phyloP scores from a whole-genome alignment of 2,329 filamentous ascomycete genomes.

The Fusarium ambrosium region DNA sequence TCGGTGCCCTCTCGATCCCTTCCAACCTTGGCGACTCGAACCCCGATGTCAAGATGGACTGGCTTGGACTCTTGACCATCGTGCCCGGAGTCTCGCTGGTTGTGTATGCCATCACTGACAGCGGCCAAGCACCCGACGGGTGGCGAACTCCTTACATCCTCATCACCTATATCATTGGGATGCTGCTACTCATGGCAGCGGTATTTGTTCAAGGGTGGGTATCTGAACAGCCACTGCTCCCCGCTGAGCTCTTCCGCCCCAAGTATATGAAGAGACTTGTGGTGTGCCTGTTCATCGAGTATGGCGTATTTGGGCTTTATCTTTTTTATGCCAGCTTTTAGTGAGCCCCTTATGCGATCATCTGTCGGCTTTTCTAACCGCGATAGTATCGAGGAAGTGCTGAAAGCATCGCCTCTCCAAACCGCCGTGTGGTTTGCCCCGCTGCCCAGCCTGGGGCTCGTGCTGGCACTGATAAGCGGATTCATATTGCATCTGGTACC shows the following conservation, averaged over 20 bases:
- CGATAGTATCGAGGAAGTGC: constrained; percentile 70
- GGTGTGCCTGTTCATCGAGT: constrained; percentile 72
- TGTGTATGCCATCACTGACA: constrained; percentile 82
- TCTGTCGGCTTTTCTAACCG: background rate
- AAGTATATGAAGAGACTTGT: constrained; percentile 76
- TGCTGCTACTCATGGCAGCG: constrained; percentile 69
- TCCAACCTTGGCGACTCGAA: constrained; percentile 48
- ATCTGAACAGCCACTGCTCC: constrained; percentile 75
- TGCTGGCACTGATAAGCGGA: constrained; percentile 73
- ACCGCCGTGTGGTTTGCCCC: constrained; percentile 78
- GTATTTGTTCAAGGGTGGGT: constrained; percentile 81
- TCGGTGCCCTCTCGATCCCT: constrained; percentile 57
- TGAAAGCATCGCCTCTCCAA: constrained; percentile 70
- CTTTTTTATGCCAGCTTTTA: constrained; percentile 79
- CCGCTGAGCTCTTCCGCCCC: constrained; percentile 76
- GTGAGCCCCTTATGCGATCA: constrained; percentile 55
- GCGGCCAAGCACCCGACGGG: constrained; percentile 74
- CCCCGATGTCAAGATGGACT: constrained; percentile 71
- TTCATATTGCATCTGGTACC: constrained; percentile 75
- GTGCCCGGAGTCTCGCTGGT: constrained; percentile 76
- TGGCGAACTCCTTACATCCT: constrained; percentile 82
- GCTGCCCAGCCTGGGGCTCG: constrained; percentile 75
- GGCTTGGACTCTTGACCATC: constrained; percentile 71
- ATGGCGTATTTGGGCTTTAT: constrained; percentile 77
- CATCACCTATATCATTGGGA: constrained; percentile 73